Conservation (phyloP, 176 grass and related monocot species). For the Carex scoparia region DNA sequence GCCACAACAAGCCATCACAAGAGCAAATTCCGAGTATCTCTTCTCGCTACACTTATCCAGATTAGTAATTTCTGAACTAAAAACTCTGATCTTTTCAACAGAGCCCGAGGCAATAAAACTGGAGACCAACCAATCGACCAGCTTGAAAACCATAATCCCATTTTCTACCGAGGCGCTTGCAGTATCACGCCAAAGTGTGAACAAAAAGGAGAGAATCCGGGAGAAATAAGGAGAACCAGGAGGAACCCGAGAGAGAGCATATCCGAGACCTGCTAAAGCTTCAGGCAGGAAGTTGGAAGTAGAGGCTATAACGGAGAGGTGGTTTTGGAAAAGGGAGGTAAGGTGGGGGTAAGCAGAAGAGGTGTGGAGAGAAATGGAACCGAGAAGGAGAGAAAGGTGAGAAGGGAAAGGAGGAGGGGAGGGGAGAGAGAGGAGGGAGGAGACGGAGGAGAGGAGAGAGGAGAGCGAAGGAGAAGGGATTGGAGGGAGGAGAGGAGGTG, state of each 20-base stretch:
- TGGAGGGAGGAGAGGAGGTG: constrained; percentile 43
- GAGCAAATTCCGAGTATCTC: constrained; percentile 33
- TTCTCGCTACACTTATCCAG: constrained; percentile 27
- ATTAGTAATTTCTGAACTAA: constrained; percentile 31
- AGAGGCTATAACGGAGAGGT: constrained; percentile 38
- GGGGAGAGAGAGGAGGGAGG: constrained; percentile 42
- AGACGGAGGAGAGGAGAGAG: constrained; percentile 34
- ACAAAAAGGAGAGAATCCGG: constrained; percentile 29
- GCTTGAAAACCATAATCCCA: constrained; percentile 53
- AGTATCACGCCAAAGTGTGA: constrained; percentile 38
- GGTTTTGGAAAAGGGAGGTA: neutral
- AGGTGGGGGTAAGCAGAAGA: constrained; percentile 24
- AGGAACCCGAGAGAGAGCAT: constrained; percentile 34
- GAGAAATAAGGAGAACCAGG: constrained; percentile 25
- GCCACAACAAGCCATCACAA: constrained; percentile 55
- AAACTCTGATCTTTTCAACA: constrained; percentile 45
- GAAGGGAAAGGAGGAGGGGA: constrained; percentile 41
- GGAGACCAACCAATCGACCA: constrained; percentile 69
- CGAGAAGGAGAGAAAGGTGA: constrained; percentile 41
- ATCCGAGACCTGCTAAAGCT: constrained; percentile 51
- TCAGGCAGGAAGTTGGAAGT: constrained; percentile 28
- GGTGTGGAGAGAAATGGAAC: constrained; percentile 24
- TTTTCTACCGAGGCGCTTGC: constrained; percentile 4
- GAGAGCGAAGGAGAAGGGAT: constrained; percentile 41
- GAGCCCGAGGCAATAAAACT: constrained; percentile 43